Evolutionary conservation across 176 grass and related monocot species (phyloP).

Genomic region (Lolium multiflorum): DNA sequence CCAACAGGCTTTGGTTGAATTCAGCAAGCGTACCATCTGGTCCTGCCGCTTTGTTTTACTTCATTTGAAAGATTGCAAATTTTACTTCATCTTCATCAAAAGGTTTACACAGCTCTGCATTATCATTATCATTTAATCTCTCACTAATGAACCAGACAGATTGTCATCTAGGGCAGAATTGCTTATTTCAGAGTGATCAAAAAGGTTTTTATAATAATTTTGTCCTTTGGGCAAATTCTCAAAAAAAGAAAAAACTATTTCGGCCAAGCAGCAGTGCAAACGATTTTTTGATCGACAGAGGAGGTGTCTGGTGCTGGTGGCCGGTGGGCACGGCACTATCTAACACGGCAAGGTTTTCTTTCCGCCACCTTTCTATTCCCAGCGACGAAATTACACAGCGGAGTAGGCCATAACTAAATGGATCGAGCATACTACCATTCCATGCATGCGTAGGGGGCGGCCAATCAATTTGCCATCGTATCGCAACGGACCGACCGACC

Average conservation of each 20-base stretch:
- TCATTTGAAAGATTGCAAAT: too few species aligned
- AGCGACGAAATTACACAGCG: neutral
- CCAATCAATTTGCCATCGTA: conserved; percentile 25
- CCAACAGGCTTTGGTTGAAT: too few species aligned
- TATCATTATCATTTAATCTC: too few species aligned
- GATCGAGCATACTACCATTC: neutral
- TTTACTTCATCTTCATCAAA: too few species aligned
- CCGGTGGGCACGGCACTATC: neutral
- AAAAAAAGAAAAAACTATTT: neutral
- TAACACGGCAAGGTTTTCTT: neutral
- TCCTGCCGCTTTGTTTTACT: too few species aligned
- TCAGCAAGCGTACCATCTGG: too few species aligned
- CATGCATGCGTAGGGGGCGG: conserved; percentile 31
- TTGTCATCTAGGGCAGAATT: too few species aligned
- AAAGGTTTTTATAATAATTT: too few species aligned
- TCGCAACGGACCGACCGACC: conserved; percentile 24
- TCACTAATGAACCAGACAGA: too few species aligned
- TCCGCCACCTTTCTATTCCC: neutral
- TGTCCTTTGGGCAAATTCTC: too few species aligned
- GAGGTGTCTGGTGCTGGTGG: neutral
- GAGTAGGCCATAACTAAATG: neutral
- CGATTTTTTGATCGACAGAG: conserved; percentile 4
- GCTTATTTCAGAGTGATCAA: too few species aligned
- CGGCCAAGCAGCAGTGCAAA: neutral
- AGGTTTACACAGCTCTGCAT: too few species aligned